phyloP scores from a whole-genome alignment of 805 yeast species.

The Ogataea methylovora region DNA sequence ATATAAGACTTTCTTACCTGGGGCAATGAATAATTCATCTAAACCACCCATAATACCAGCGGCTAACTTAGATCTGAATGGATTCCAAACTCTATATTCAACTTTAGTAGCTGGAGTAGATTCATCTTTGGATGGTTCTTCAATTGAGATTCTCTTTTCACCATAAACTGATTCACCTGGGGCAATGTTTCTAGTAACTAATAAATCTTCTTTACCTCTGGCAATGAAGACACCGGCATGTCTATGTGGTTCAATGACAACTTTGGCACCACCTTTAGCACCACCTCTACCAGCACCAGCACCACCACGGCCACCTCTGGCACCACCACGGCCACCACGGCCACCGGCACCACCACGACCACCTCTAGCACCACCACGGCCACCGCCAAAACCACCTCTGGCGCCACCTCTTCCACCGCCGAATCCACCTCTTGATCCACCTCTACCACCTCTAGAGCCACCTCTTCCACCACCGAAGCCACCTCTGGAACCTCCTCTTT shows the following conservation, averaged over 20 bases:
- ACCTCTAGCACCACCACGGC: slow-evolving; percentile 39
- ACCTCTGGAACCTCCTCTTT: slow-evolving; percentile 27
- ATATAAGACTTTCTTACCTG: slow-evolving; percentile 96
- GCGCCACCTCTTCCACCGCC: slow-evolving; percentile 48
- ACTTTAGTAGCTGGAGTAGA: slow-evolving; percentile 86
- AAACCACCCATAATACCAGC: slow-evolving; percentile 99
- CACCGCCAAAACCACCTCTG: slow-evolving; percentile 44
- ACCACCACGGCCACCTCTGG: slow-evolving; percentile 52
- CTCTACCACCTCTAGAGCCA: slow-evolving; percentile 31
- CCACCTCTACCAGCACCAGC: slow-evolving; percentile 77
- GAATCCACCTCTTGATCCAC: slow-evolving; percentile 41
- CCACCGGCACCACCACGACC: slow-evolving; percentile 48
- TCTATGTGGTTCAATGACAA: slow-evolving; percentile 96
- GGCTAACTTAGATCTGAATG: slow-evolving; percentile 98
- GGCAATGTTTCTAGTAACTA: slow-evolving; percentile 93
- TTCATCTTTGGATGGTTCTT: slow-evolving; percentile 86
- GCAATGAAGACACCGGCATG: slow-evolving; percentile 99
- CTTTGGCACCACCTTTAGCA: slow-evolving; percentile 90
- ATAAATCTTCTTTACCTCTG: slow-evolving; percentile 98
- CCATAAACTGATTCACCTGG: slow-evolving; percentile 99
- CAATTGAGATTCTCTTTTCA: slow-evolving; percentile 91
- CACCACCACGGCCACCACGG: slow-evolving; percentile 50
- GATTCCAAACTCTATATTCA: slow-evolving; percentile 99
- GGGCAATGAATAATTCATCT: slow-evolving; percentile 94
- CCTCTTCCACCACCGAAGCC: slow-evolving; percentile 47